Evolutionary conservation across 2,329 filamentous ascomycete genomes (phyloP).

Genomic region (Penicillium griseofulvum): DNA sequence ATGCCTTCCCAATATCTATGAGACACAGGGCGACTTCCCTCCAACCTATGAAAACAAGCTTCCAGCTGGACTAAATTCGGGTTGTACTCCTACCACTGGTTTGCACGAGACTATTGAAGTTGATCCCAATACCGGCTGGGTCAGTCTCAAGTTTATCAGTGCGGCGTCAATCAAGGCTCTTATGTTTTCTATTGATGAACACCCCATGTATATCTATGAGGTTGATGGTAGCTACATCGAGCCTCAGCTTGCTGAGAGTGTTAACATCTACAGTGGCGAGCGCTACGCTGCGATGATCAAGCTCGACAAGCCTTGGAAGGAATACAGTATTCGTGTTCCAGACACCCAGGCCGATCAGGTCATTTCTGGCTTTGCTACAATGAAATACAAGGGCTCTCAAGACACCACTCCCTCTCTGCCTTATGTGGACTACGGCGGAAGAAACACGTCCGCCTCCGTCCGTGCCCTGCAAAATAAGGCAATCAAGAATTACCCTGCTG

Average conservation of each 20-base stretch:
- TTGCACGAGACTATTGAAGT: slow-evolving; percentile 29
- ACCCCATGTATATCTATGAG: slow-evolving; percentile 46
- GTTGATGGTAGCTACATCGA: slow-evolving; percentile 46
- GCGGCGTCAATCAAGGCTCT: slow-evolving; percentile 29
- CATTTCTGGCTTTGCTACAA: slow-evolving; percentile 50
- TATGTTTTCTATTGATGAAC: slow-evolving; percentile 44
- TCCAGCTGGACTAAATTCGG: slow-evolving; percentile 22
- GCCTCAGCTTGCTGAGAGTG: slow-evolving; percentile 37
- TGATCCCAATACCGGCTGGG: slow-evolving; percentile 32
- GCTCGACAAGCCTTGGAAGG: slow-evolving; percentile 36
- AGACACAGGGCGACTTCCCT: slow-evolving; percentile 25
- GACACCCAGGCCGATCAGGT: slow-evolving; percentile 52
- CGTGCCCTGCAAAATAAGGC: slow-evolving; percentile 43
- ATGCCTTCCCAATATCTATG: slow-evolving; percentile 24
- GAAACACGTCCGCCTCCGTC: slow-evolving; percentile 41
- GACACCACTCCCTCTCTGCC: slow-evolving; percentile 28
- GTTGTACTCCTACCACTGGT: slow-evolving; percentile 23
- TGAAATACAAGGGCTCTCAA: slow-evolving; percentile 40
- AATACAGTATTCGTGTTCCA: slow-evolving; percentile 50
- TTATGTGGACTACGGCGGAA: slow-evolving; percentile 53
- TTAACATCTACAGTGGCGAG: slow-evolving; percentile 37
- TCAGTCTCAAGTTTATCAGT: slow-evolving; percentile 38
- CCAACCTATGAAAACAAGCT: slow-evolving; percentile 20
- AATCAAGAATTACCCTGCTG: slow-evolving; percentile 26
- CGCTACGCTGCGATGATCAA: slow-evolving; percentile 45